Percentiles rank a stretch among this genome's conserved stretches.
phyloP scores from a whole-genome alignment of 805 yeast genomes.

The Candida odintsovae region DNA sequence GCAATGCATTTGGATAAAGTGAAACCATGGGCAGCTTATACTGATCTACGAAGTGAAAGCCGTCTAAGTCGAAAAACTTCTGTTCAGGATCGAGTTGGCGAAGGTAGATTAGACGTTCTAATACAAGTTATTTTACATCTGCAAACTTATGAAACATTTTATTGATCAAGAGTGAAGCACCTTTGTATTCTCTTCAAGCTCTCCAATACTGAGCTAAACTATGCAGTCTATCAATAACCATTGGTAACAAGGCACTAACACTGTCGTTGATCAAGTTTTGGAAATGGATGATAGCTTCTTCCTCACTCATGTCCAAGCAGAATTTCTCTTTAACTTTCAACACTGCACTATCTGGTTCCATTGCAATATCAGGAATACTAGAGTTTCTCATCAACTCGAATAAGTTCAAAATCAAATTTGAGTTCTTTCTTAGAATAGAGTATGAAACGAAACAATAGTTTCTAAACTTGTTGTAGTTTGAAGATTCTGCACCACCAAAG shows the following conservation, averaged over 20 bases:
- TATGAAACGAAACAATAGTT: constrained; percentile 94
- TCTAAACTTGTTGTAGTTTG: constrained; percentile 79
- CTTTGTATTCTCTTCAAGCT: constrained; percentile 31
- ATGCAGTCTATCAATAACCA: constrained; percentile 91
- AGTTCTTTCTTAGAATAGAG: constrained; percentile 81
- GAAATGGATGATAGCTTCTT: constrained; percentile 92
- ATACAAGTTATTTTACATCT: too few relatives aligned
- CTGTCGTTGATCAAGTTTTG: constrained; percentile 91
- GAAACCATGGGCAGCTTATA: too few relatives aligned
- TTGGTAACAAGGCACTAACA: constrained; percentile 89
- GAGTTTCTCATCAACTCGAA: constrained; percentile 94
- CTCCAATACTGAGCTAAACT: constrained; percentile 98
- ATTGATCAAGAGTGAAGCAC: too few relatives aligned
- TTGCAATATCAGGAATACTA: constrained; percentile 80
- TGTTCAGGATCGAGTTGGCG: too few relatives aligned
- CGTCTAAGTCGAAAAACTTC: too few relatives aligned
- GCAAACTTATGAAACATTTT: too few relatives aligned
- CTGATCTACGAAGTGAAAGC: too few relatives aligned
- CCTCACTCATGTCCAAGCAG: constrained; percentile 89
- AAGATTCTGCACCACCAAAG: constrained; percentile 89
- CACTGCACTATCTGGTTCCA: constrained; percentile 82
- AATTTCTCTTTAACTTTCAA: constrained; percentile 92
- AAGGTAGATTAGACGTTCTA: too few relatives aligned
- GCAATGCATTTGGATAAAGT: too few relatives aligned
- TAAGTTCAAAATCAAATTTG: constrained; percentile 82